These are phyloP conservation scores for Henningerozyma blattae DNA, from an alignment of 805 yeast genomes.

Conservation along the genomic window DNA sequence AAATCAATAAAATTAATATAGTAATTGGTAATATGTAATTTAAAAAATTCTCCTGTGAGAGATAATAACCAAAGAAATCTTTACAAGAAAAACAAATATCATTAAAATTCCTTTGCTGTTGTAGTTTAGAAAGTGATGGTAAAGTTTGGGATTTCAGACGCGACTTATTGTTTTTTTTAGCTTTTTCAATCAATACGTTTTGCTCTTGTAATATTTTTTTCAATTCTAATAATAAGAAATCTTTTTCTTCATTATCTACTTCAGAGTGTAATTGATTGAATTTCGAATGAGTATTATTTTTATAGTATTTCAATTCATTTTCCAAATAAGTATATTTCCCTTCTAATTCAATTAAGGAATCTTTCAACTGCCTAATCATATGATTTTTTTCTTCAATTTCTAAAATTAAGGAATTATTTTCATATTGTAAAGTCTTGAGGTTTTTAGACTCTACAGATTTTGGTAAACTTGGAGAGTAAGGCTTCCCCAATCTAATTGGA, in stretches of 20 bases:
- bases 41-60: too few relatives aligned
- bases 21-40: too few relatives aligned
- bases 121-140: too few relatives aligned
- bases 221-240: conserved; percentile 20
- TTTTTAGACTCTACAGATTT: neutral
- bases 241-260: conserved; percentile 11
- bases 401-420: too few relatives aligned
- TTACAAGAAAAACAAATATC: too few relatives aligned
- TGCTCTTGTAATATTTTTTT: conserved; percentile 20
- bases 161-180: too few relatives aligned
- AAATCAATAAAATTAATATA: too few relatives aligned
- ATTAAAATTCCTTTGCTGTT: too few relatives aligned
- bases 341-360: conserved; percentile 4
- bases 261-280: neutral
- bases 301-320: conserved; percentile 19
- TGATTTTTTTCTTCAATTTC: too few relatives aligned
- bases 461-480: neutral
- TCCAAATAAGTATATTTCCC: conserved; percentile 18
- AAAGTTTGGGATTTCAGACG: too few relatives aligned
- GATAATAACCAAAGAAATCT: too few relatives aligned
- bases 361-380: neutral
- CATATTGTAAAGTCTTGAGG: neutral
- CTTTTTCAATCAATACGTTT: conserved; percentile 15
- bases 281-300: conserved; percentile 11
- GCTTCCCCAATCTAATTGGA: neutral